These are phyloP conservation scores for Coniochaeta sp. DNA, from an alignment of 2,329 filamentous ascomycete species.

Conservation along the genomic window DNA sequence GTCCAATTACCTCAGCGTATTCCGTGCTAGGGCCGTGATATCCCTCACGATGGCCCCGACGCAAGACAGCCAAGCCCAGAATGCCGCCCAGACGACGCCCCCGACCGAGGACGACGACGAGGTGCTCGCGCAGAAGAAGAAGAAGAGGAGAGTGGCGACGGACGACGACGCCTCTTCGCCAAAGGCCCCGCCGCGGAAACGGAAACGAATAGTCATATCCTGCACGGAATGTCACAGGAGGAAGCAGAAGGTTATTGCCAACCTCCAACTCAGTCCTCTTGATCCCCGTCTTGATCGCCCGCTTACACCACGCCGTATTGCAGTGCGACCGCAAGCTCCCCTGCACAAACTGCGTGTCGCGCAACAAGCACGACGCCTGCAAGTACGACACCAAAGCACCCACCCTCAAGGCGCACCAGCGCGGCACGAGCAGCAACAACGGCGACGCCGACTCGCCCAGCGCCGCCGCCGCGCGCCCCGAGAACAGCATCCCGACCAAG, in stretches of 20 bases:
- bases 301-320: background rate
- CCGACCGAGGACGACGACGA: background rate
- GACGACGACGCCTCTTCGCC: conserved; percentile 3
- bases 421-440: conserved; percentile 11
- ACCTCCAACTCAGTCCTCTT: background rate
- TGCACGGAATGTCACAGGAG: conserved; percentile 58
- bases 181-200: conserved; percentile 42
- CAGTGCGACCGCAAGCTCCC: conserved; percentile 54
- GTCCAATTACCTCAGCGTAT: background rate
- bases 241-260: conserved; percentile 46
- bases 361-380: conserved; percentile 49
- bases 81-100: background rate
- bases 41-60: background rate
- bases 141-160: background rate
- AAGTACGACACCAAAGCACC: conserved; percentile 47
- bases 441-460: conserved; percentile 6
- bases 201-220: conserved; percentile 53
- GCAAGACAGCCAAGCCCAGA: background rate
- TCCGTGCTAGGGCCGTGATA: background rate
- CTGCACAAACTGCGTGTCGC: conserved; percentile 51
- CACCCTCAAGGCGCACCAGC: conserved; percentile 26
- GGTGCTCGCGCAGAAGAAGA: background rate
- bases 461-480: background rate
- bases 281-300: background rate
- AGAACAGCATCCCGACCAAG: conserved; percentile 31